Percentiles rank a stretch among this genome's conserved stretches.
These are phyloP conservation scores for Aspergillus hancockii DNA, from an alignment of 495 filamentous ascomycete species.

Conservation along the genomic window DNA sequence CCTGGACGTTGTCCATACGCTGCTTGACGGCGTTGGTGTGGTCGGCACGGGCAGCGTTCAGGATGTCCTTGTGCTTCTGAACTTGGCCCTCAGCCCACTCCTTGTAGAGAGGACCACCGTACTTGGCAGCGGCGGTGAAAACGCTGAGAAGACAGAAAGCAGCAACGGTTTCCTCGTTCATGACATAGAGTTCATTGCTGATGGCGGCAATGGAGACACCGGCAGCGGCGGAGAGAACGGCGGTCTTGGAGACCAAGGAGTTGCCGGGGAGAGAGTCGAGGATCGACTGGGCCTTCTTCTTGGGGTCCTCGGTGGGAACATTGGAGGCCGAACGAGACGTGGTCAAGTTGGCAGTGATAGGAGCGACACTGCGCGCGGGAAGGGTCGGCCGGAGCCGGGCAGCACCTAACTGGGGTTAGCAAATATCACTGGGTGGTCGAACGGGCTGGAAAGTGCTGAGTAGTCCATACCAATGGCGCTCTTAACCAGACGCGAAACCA, in stretches of 20 bases:
- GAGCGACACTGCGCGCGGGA: conserved; percentile 67
- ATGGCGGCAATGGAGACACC: conserved; percentile 91
- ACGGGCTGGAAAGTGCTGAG: conserved; percentile 2
- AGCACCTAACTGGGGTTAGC: conserved; percentile 64
- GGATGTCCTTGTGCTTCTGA: conserved; percentile 85
- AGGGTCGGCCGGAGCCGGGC: conserved; percentile 80
- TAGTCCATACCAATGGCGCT: conserved; percentile 78
- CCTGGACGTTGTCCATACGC: conserved; percentile 88
- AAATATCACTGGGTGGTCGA: conserved; percentile 16
- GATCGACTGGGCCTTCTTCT: conserved; percentile 93
- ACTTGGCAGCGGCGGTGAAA: conserved; percentile 86
- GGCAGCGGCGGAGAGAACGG: conserved; percentile 89
- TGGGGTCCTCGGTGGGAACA: conserved; percentile 79
- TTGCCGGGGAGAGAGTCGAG: conserved; percentile 85
- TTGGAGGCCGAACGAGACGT: conserved; percentile 69
- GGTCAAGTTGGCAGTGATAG: conserved; percentile 64
- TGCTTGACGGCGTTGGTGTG: conserved; percentile 93
- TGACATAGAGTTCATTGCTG: conserved; percentile 98
- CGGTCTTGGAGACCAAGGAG: conserved; percentile 88
- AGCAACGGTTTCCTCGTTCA: conserved; percentile 97
- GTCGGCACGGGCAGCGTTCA: conserved; percentile 89
- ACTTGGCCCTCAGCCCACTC: conserved; percentile 88
- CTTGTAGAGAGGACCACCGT: conserved; percentile 85
- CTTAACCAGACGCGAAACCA: conserved; percentile 94
- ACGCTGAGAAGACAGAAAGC: conserved; percentile 85